Evolutionary conservation across 768 basidiomycete genomes (phyloP), one percentile per base, ranked within the genome.

Genomic region (Ramaria rubella): DNA sequence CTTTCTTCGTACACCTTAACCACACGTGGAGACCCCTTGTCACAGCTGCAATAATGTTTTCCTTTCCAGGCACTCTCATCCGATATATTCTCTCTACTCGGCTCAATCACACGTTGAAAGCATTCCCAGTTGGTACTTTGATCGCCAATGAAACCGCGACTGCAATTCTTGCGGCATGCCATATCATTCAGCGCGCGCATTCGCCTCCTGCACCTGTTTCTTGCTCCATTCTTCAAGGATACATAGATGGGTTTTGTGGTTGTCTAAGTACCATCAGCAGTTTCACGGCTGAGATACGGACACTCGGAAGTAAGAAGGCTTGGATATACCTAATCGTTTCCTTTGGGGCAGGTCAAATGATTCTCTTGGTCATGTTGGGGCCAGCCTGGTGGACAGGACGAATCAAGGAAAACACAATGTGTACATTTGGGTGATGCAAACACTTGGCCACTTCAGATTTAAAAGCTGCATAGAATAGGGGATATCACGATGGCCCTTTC

Each of bases 201-300:
- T 52, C 57, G n/a, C 59, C 67, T 31, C 59, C 70, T 23, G 57
- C 59, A 31, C 73, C 78, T 11, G 67, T 74, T 7, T 79, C 85
- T 1, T 96, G 94, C 65, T 75, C 80, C 24, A 73, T 91, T 19
- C 69, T 97, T 40, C 86, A 90, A 65, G 94, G 92, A 1, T 71
- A 98, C 34, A 75, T 77, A 23, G 92, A 97, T 67, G 96, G 96
- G 6, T 97, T 92, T 66, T 97, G 94, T 67, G 96, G 94, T 11
- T 94, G 92, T 72, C 75, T 98, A 62, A 94, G 87, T 1, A 99
- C 96, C 1, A 80, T 99, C 62, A 92, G 89, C 68, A 98, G 94
- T 17, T 95, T 98, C 65, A 87, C 83, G 1, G 85, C 85, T 8
- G 96, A 99, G 67, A 67, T 90, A 21, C 70, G 75, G 31, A 78